These are phyloP conservation scores for Penicillium sp. DNA, from an alignment of 2,329 filamentous ascomycete genomes.

Conservation along the genomic window DNA sequence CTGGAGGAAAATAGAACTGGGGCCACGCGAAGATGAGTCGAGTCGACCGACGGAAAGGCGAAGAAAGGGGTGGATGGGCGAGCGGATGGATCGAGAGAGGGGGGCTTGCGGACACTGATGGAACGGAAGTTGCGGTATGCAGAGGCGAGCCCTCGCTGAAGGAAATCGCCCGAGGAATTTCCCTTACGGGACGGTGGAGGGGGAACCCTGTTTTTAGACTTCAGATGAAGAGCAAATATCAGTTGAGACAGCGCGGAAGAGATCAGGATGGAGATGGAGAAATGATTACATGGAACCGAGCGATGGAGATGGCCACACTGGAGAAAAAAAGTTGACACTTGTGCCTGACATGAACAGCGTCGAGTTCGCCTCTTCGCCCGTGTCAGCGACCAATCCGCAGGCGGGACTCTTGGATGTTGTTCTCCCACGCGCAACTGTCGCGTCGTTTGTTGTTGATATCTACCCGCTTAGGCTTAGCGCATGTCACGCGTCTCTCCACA, in stretches of 20 bases:
- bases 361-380: slow-evolving; percentile 15
- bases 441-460: slow-evolving; percentile 40
- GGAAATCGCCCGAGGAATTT: slow-evolving; percentile 28
- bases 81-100: slow-evolving; percentile 16
- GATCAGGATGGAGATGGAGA: slow-evolving; percentile 4
- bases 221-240: slow-evolving; percentile 10
- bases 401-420: slow-evolving; percentile 27
- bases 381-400: slow-evolving; percentile 21
- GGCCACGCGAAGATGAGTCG: slow-evolving; percentile 26
- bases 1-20: slow-evolving; percentile 20
- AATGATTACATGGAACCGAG: slow-evolving; percentile 9
- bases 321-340: slow-evolving; percentile 20
- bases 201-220: slow-evolving; percentile 17
- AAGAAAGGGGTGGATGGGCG: slow-evolving; percentile 27
- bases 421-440: slow-evolving; percentile 31
- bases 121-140: slow-evolving; percentile 34
- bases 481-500: slow-evolving; percentile 32
- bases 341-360: slow-evolving; percentile 18
- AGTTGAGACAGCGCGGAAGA: slow-evolving; percentile 6
- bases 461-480: slow-evolving; percentile 30
- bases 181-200: slow-evolving; percentile 24
- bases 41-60: slow-evolving; percentile 18
- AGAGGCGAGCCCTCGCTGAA: slow-evolving; percentile 26
- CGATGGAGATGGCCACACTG: background rate
- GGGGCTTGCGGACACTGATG: slow-evolving; percentile 20